Evolutionary conservation across 495 filamentous ascomycete genomes (phyloP).

Genomic region (Hypoxylon fragiforme): DNA sequence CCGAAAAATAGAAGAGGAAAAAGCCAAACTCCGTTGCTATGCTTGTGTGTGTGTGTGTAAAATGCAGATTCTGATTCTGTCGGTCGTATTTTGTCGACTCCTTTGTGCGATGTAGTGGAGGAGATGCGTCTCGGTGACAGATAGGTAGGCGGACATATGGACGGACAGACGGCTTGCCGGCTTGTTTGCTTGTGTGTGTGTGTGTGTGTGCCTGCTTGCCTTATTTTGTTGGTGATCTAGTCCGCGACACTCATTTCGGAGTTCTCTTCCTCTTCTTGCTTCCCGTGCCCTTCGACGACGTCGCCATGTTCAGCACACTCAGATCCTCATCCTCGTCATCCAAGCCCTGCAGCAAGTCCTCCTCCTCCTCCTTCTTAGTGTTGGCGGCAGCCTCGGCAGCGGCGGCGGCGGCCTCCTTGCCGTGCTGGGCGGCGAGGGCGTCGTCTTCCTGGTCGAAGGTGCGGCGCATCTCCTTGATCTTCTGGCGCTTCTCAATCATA

Average conservation of each 20-base stretch:
- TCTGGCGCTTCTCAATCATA: conserved; percentile 76
- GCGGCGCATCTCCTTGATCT: conserved; percentile 75
- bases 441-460: conserved; percentile 56
- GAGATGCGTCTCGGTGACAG: background rate
- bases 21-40: conserved; percentile 37
- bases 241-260: conserved; percentile 23
- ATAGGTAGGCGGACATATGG: background rate
- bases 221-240: conserved; percentile 9
- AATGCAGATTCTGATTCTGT: conserved; percentile 13
- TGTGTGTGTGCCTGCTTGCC: too few species aligned
- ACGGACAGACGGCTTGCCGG: background rate
- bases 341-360: conserved; percentile 10
- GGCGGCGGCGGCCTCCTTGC: conserved; percentile 8
- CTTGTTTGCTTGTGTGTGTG: too few species aligned
- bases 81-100: background rate
- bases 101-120: background rate
- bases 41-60: too few species aligned
- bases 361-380: conserved; percentile 7
- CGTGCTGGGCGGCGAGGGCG: conserved; percentile 40
- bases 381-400: conserved; percentile 1
- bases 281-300: conserved; percentile 39
- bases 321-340: conserved; percentile 35
- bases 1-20: too few species aligned
- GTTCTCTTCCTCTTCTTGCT: conserved; percentile 44
- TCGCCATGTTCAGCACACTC: conserved; percentile 8